Base-by-base conservation (phyloP, 106 monocot species). In the Hemerocallis citrina region DNA sequence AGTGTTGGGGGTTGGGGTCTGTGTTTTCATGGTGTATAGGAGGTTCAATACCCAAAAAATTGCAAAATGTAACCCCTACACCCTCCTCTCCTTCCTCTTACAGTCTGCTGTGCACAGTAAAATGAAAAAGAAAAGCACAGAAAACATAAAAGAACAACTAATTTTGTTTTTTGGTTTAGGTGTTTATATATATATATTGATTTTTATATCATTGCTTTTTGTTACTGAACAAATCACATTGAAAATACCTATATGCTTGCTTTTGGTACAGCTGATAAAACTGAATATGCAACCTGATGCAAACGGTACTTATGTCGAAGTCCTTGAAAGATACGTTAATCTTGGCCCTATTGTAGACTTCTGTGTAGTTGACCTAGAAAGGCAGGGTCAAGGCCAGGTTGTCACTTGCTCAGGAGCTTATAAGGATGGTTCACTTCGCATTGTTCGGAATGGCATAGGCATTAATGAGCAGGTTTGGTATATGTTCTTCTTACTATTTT, bases 371-470 rank as follows among this genome's bases (percentile, higher is more conserved):
- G 96, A 98, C 44, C 90, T 98, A 68, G 96, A 98, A 59, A 84
- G 91, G 56, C 96, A 98, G 77, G 96, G 96, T 28, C 96, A 98
- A 41, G 96, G 96, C 61, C 96, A 98, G 63, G 96, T 98, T 37
- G 96, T 98, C 10, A 98, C 91, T 25, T 98, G 96, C 58, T 98
- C 96, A 52, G 96, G 96, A 36, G 96, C 96, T 55, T 98, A 84
- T 52, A 98, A 88, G 70, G 96, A 98, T 75, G 96, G 96, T 55
- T 91, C 91, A 20, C 87, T 98, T 64, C 88, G 96, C 15, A 48
- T 98, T 46, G 96, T 98, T 61, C 81, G 91, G 48, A 98, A 98
- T 73, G 96, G 96, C 28, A 92, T 98, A 57, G 96, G 96, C 41
- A 87, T 91, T 25, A 98, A 98, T 74, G 96, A 92, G 41, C 96